Base-by-base conservation (phyloP, 768 basidiomycete species). In the Russula earlei region DNA sequence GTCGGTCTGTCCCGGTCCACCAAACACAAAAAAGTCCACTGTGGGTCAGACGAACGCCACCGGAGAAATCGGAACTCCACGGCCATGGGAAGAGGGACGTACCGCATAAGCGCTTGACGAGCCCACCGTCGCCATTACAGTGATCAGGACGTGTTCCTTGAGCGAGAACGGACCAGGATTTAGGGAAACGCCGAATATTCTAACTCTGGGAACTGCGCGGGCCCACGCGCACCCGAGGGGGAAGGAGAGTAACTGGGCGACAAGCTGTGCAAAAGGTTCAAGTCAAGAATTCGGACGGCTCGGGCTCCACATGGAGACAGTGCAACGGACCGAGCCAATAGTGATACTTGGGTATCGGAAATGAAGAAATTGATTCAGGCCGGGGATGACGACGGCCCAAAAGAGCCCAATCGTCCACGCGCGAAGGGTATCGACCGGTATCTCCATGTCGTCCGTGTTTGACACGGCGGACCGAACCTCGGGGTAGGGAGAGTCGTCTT, bases 401-500 rank as follows among this genome's bases (percentile, higher is more conserved):
- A 78, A 59, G 15, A 91, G 54, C 47, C 93, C 92, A 44, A 94
- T 74, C 6, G 77, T 68, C 85, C 85, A 87, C 3, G 81, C 77
- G 33, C 87, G 82, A 41, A 89, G 42, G 0, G 86, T 87, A 34
- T 72, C 73, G 8, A 77, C 78, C 8, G 80, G 78, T 57, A 87
- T 80, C 41, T 72, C 70, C 34, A 78, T 77, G 66, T 87, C 85
- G 64, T 87, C 86, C 3, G 81, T 83, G 64, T 83, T 84, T 51
- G 83, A 78, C 19, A 85, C 84, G 44, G 86, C 85, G 8, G 84
- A 81, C 43, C 86, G 80, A 12, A 88, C 87, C 67, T 91, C 89
- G 6, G 85, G 86, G 65, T 91, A 91, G 4, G 89, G 89, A 3
- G 87, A 89, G 66, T 91, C 89, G 61, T 90, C 85, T 65, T 78